Evolutionary conservation across 2,329 filamentous ascomycete species (phyloP).

Genomic region (Calonectria honghensis): DNA sequence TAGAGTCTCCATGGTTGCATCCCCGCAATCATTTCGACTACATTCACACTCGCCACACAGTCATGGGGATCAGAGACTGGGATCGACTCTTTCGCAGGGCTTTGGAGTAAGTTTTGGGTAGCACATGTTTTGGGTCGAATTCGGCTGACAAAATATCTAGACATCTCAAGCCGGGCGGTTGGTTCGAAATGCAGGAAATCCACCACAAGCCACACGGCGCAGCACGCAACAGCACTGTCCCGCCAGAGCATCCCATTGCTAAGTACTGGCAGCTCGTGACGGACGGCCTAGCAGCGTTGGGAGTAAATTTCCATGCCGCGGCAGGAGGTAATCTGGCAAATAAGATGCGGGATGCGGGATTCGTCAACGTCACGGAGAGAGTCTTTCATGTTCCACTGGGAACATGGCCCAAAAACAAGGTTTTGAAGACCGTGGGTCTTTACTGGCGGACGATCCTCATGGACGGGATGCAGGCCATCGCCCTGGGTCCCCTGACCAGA

Average conservation of each 20-base stretch:
- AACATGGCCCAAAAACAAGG: conserved; percentile 71
- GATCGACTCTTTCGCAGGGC: conserved; percentile 64
- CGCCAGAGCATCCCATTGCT: conserved; percentile 63
- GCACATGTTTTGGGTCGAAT: neutral
- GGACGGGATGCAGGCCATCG: conserved; percentile 71
- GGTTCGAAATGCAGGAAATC: conserved; percentile 74
- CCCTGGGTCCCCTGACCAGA: conserved; percentile 70
- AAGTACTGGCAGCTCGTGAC: conserved; percentile 69
- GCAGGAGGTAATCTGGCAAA: conserved; percentile 64
- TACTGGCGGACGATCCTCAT: conserved; percentile 71
- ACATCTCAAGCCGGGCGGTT: conserved; percentile 72
- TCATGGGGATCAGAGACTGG: conserved; percentile 75
- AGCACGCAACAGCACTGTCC: conserved; percentile 61
- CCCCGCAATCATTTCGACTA: conserved; percentile 75
- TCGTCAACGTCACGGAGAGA: conserved; percentile 70
- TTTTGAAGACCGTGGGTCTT: conserved; percentile 70
- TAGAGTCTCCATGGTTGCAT: conserved; percentile 74
- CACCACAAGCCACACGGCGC: conserved; percentile 69
- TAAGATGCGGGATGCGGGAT: conserved; percentile 70
- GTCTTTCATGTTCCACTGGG: conserved; percentile 73
- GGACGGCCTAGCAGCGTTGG: conserved; percentile 65
- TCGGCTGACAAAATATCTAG: conserved; percentile 53
- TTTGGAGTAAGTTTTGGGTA: conserved; percentile 45
- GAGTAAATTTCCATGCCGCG: conserved; percentile 68
- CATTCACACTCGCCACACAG: conserved; percentile 75